phyloP scores from a whole-genome alignment of 495 filamentous ascomycete genomes.

The Neurospora hispaniola region DNA sequence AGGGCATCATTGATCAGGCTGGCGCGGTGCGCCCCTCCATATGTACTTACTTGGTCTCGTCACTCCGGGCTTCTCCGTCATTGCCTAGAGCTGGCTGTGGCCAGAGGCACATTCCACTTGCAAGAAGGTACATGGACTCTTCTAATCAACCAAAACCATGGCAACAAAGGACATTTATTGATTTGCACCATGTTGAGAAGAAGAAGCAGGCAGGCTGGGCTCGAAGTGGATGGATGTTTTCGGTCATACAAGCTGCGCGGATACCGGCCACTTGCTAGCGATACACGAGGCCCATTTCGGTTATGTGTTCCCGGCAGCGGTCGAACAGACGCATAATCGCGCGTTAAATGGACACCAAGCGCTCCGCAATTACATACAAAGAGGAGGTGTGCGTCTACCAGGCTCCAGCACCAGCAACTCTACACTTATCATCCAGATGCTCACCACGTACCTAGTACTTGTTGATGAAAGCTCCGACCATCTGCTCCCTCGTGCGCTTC shows the following conservation, averaged over 20 bases:
- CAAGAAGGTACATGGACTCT: background rate
- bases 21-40: background rate
- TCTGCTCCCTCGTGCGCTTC: background rate
- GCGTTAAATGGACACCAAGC: background rate
- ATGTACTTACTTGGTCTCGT: background rate
- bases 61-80: background rate
- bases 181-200: background rate
- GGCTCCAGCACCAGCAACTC: background rate
- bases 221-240: background rate
- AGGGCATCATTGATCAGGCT: background rate
- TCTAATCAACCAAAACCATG: background rate
- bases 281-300: background rate
- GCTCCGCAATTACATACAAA: background rate
- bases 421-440: background rate
- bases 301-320: background rate
- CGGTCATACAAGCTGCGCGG: background rate
- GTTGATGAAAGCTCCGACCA: background rate
- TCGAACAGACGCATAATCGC: slow-evolving; percentile 1
- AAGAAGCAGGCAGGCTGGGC: background rate
- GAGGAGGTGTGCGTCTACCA: background rate
- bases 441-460: background rate
- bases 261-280: background rate
- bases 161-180: background rate
- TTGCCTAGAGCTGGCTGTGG: background rate
- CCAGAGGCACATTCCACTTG: background rate